Base-by-base conservation (phyloP, 2,329 filamentous ascomycete genomes). In the Sporothrix protearum region DNA sequence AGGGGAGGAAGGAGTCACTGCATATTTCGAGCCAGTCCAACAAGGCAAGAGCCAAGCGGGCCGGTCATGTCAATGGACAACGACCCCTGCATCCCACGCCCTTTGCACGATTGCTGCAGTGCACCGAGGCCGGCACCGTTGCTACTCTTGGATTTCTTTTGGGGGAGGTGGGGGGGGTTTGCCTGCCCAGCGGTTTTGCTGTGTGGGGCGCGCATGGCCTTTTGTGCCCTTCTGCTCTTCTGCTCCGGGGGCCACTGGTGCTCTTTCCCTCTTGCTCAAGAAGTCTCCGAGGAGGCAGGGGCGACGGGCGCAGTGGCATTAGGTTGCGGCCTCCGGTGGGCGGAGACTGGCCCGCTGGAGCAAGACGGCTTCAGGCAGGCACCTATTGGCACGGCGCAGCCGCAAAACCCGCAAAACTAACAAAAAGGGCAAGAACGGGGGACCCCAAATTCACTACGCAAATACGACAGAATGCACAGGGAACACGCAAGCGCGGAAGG, bases 401-500 rank as follows among this genome's bases (percentile, higher is more conserved):
- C 39, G 39, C 28, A 30, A 22, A 30, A 45, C 22, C n/a, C n/a
- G n/a, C n/a, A n/a, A n/a, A n/a, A n/a, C n/a, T 14, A 19, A 19
- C 42, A 47, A 47, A 47, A 47, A 19, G 14, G 42, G 42, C 42
- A 47, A 47, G 42, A 19, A 19, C 12, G 10, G 42, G 42, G 14
- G 63, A 64, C 39, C 25, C 42, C 63, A 39, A 67, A 49, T 19
- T n/a, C n/a, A n/a, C n/a, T 19, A 19, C 42, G 28, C 28, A 63
- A 57, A 72, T 14, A 61, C 67, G 67, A 47, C 49, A 70, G 51
- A 53, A 51, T 39, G 22, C 36, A 16, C 47, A 51, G 42, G 22
- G 39, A 19, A 68, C 67, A 72, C 69, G 70, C 72, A 72, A 70
- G 69, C 57, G 59, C 45, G 51, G 42, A 49, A 66, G 19, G 39